phyloP scores from a whole-genome alignment of 148 eudicot species.

The Vaccinium darrowii region DNA sequence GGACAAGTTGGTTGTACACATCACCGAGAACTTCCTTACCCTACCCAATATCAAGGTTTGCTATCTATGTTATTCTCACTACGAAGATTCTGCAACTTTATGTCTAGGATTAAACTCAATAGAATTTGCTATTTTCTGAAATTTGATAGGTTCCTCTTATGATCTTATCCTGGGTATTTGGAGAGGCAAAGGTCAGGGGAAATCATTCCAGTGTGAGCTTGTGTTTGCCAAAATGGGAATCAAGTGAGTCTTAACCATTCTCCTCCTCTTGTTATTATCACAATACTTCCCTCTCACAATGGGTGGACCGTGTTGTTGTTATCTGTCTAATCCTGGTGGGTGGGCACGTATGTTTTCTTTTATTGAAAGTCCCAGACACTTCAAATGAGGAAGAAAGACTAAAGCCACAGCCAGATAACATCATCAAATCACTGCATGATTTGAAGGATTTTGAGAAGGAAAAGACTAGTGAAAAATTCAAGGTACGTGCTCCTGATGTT shows the following conservation, averaged over 20 bases:
- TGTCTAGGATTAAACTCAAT: background rate
- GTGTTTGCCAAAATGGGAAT: slow-evolving; percentile 48
- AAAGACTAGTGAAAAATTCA: too few species aligned
- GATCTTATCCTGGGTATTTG: slow-evolving; percentile 32
- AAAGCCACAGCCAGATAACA: too few species aligned
- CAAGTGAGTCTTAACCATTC: slow-evolving; percentile 27
- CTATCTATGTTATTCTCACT: background rate
- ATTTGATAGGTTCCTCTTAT: slow-evolving; percentile 34
- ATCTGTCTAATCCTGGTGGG: background rate
- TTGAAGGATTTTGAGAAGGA: too few species aligned
- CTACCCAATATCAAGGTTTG: slow-evolving; percentile 45
- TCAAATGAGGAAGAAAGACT: too few species aligned
- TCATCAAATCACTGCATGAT: too few species aligned
- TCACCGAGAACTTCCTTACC: slow-evolving; percentile 40
- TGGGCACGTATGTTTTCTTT: background rate
- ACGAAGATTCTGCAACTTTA: background rate
- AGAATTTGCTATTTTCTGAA: background rate
- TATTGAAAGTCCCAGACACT: slow-evolving; percentile 20
- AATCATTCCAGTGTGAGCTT: slow-evolving; percentile 49
- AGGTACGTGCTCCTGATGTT: too few species aligned
- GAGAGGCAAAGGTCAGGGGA: slow-evolving; percentile 55
- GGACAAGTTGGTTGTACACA: slow-evolving; percentile 48
- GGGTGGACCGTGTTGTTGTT: background rate
- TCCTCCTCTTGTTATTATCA: background rate
- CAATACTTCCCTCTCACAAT: background rate